A percentile compares a stretch with the other conserved stretches of the same genome.
These are phyloP conservation scores for Beauveria scarabaeidicola DNA, from an alignment of 2,329 filamentous ascomycete genomes.

Conservation along the genomic window DNA sequence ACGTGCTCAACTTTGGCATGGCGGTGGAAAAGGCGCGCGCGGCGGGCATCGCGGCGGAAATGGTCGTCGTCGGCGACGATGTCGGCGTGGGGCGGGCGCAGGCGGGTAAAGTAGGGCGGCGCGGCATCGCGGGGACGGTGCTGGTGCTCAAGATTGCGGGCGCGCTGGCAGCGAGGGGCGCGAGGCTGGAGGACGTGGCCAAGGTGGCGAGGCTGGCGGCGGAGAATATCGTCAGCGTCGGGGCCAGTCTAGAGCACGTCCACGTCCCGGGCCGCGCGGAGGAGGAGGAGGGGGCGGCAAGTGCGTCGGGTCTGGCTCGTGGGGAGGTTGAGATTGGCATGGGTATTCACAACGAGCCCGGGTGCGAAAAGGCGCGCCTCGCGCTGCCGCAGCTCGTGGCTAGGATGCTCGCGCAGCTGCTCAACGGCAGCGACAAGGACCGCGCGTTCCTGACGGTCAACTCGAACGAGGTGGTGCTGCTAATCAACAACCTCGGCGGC, in stretches of 20 bases:
- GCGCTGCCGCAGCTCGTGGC: constrained; percentile 46
- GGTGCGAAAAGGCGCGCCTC: constrained; percentile 43
- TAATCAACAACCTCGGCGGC: constrained; percentile 70
- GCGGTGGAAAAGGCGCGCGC: constrained; percentile 87
- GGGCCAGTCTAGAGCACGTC: constrained; percentile 81
- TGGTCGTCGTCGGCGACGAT: constrained; percentile 89
- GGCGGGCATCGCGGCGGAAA: constrained; percentile 67
- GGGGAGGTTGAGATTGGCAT: constrained; percentile 61
- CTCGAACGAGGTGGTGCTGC: constrained; percentile 55
- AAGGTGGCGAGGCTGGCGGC: constrained; percentile 63
- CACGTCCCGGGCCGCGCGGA: constrained; percentile 73
- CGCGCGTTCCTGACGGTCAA: constrained; percentile 60
- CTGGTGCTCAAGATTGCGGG: constrained; percentile 87
- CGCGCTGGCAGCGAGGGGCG: constrained; percentile 67
- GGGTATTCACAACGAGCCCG: constrained; percentile 69
- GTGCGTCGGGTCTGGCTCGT: constrained; percentile 32
- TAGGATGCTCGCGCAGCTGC: constrained; percentile 61
- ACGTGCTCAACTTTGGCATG: constrained; percentile 88
- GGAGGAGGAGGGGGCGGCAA: constrained; percentile 42
- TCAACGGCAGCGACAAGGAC: constrained; percentile 58
- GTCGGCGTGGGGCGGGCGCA: constrained; percentile 75
- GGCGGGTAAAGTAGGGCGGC: constrained; percentile 83
- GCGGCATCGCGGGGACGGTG: constrained; percentile 86
- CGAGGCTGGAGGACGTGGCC: constrained; percentile 60
- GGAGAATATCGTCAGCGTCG: constrained; percentile 74